A percentile compares a stretch with the other conserved stretches of the same genome.
Conservation (phyloP, 768 basidiomycete genomes). For the Lentinula edodes region DNA sequence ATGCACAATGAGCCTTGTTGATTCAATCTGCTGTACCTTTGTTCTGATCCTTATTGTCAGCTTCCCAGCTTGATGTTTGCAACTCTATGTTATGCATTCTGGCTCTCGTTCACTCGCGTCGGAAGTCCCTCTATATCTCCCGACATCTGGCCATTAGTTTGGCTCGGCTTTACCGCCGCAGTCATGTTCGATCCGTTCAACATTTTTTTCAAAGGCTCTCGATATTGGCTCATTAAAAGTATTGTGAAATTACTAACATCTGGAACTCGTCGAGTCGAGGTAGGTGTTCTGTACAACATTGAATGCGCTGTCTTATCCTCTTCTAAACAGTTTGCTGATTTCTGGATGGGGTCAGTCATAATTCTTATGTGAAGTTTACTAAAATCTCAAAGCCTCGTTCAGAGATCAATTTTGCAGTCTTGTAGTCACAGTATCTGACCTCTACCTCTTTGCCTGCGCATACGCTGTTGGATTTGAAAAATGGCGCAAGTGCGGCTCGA, state of each 20-base stretch:
- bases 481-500: constrained; percentile 43
- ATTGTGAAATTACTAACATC: constrained; percentile 59
- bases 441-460: constrained; percentile 71
- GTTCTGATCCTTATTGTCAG: constrained; percentile 27
- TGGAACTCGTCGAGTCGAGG: constrained; percentile 73
- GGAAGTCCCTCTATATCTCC: constrained; percentile 53
- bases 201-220: constrained; percentile 50
- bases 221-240: constrained; percentile 78
- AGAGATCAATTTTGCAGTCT: constrained; percentile 82
- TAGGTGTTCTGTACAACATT: constrained; percentile 22
- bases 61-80: constrained; percentile 77
- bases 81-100: constrained; percentile 74
- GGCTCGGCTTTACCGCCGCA: constrained; percentile 59
- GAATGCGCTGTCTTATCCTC: constrained; percentile 7
- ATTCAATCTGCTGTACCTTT: neutral
- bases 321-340: constrained; percentile 62
- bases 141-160: constrained; percentile 74
- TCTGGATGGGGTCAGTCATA: constrained; percentile 73
- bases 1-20: constrained; percentile 14
- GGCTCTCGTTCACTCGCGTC: constrained; percentile 71
- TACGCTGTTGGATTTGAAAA: constrained; percentile 54
- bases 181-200: constrained; percentile 77
- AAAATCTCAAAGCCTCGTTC: constrained; percentile 17
- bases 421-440: constrained; percentile 63
- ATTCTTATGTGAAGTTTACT: neutral